Conservation (phyloP, 768 basidiomycete species). For the Chalciporus piperatus region DNA sequence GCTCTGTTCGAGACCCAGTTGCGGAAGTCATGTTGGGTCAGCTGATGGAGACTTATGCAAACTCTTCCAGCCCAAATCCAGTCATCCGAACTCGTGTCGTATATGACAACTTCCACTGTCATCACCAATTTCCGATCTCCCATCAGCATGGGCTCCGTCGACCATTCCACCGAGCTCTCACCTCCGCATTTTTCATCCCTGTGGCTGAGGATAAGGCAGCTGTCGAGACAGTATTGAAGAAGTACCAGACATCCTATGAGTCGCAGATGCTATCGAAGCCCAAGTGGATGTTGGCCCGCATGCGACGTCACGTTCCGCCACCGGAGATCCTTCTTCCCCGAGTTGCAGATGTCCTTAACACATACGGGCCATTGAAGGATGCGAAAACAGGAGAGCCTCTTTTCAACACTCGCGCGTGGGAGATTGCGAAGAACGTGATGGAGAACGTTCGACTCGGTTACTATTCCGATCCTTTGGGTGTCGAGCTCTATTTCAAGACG, state of each 20-base stretch:
- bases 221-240: background rate
- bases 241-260: slow-evolving; percentile 2
- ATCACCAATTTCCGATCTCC: slow-evolving; percentile 30
- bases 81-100: background rate
- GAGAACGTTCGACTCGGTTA: no score
- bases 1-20: no score
- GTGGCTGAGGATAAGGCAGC: slow-evolving; percentile 17
- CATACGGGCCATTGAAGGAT: slow-evolving; percentile 36
- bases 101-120: slow-evolving; percentile 16
- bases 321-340: slow-evolving; percentile 27
- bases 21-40: background rate
- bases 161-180: slow-evolving; percentile 17
- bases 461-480: slow-evolving; percentile 1
- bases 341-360: slow-evolving; percentile 27
- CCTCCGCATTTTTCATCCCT: slow-evolving; percentile 27
- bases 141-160: slow-evolving; percentile 23
- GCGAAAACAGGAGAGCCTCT: slow-evolving; percentile 26
- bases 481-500: slow-evolving; percentile 21
- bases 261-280: slow-evolving; percentile 8
- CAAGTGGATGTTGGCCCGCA: slow-evolving; percentile 26
- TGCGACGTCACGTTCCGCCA: slow-evolving; percentile 31
- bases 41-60: background rate
- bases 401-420: slow-evolving; percentile 18
- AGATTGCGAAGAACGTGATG: no score
- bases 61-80: no score